Conservation (phyloP, 805 yeast species). For the Lachancea nothofagi region DNA sequence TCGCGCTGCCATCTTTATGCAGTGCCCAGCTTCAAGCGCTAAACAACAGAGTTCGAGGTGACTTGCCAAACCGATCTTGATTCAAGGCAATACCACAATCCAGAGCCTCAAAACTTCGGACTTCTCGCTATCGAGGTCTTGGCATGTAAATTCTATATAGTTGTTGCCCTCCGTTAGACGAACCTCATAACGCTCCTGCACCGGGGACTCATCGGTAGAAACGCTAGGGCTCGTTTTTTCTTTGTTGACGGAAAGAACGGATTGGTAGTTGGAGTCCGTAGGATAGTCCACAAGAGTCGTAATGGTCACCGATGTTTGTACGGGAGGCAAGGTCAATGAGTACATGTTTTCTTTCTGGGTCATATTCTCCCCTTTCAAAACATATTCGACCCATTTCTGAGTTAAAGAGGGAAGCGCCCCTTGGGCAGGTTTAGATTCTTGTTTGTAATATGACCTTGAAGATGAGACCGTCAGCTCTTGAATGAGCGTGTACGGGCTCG, state of each 20-base stretch:
- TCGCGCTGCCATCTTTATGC: too few relatives aligned
- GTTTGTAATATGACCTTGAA: conserved; percentile 25
- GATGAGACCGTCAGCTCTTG: conserved; percentile 24
- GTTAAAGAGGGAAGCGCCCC: conserved; percentile 28
- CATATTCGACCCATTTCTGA: conserved; percentile 30
- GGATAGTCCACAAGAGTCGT: conserved; percentile 15
- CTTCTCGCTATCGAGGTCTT: conserved; percentile 10
- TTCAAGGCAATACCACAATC: conserved; percentile 30
- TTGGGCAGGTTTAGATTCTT: conserved; percentile 26
- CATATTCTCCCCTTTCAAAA: conserved; percentile 23
- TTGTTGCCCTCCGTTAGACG: conserved; percentile 31
- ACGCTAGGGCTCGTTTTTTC: conserved; percentile 15
- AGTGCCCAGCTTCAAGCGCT: too few relatives aligned
- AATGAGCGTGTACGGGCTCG: conserved; percentile 19
- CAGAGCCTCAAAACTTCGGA: conserved; percentile 28
- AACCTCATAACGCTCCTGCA: conserved; percentile 24
- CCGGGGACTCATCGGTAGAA: conserved; percentile 3
- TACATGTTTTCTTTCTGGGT: conserved; percentile 27
- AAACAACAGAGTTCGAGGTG: neutral
- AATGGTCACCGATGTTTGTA: conserved; percentile 28
- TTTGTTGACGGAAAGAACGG: conserved; percentile 21
- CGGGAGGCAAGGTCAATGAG: conserved; percentile 27
- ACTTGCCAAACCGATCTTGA: neutral
- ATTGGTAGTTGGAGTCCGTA: conserved; percentile 1
- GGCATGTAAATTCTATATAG: conserved; percentile 23